Conservation (phyloP, 805 yeast genomes). For the Teunomyces cretensis region DNA sequence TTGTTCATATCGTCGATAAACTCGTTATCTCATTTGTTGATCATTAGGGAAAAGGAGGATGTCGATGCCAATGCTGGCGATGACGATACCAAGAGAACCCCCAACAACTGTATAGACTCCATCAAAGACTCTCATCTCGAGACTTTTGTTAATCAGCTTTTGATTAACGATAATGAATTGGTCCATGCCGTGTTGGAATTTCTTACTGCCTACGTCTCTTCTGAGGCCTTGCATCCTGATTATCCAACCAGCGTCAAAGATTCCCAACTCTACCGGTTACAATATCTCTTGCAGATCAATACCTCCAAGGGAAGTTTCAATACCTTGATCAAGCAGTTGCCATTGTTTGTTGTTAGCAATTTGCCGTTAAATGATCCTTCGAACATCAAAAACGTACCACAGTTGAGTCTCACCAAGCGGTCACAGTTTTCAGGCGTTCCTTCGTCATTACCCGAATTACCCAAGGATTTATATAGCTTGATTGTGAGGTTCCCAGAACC, state of each 20-base stretch:
- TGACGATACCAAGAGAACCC: slow-evolving; percentile 14
- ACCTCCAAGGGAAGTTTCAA: slow-evolving; percentile 49
- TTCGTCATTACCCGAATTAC: slow-evolving; percentile 58
- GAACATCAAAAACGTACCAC: slow-evolving; percentile 19
- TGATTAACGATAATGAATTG: slow-evolving; percentile 71
- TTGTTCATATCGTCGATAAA: slow-evolving; percentile 68
- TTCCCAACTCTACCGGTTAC: slow-evolving; percentile 36
- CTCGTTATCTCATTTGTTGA: slow-evolving; percentile 76
- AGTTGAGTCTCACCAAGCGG: slow-evolving; percentile 48
- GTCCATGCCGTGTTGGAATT: slow-evolving; percentile 75
- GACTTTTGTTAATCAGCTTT: slow-evolving; percentile 54
- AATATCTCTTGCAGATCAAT: slow-evolving; percentile 53
- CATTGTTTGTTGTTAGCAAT: slow-evolving; percentile 48
- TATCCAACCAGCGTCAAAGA: slow-evolving; percentile 26
- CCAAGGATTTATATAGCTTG: slow-evolving; percentile 54
- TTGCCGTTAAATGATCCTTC: slow-evolving; percentile 37
- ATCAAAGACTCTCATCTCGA: slow-evolving; percentile 44
- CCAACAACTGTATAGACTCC: slow-evolving; percentile 42
- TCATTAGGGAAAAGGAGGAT: slow-evolving; percentile 21
- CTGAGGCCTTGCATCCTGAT: slow-evolving; percentile 47
- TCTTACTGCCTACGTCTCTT: slow-evolving; percentile 72
- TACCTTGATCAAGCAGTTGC: slow-evolving; percentile 58
- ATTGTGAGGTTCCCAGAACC: slow-evolving; percentile 77
- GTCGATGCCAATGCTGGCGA: slow-evolving; percentile 15
- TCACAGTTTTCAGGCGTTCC: slow-evolving; percentile 54